Evolutionary conservation across 2,329 filamentous ascomycete genomes (phyloP), one percentile per base, ranked within the genome.

Genomic region (Alternaria consortialis): DNA sequence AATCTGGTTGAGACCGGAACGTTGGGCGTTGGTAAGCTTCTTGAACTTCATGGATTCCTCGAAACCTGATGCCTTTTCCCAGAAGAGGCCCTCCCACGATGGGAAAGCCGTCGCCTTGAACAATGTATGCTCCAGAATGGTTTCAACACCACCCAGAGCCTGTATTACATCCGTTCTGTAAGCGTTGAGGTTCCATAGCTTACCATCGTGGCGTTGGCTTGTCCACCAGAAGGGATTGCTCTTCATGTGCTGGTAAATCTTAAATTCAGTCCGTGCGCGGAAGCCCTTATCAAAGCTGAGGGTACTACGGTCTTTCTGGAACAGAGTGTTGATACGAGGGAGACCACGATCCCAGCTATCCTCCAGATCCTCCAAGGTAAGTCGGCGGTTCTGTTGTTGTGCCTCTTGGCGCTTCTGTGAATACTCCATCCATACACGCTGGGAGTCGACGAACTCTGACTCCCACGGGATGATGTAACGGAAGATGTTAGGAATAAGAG

Each of bases 211-310:
- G 39, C 95, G 86, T 79, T 98, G 94, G 73, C 92, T 97, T 4
- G 95, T 99, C 95, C 95, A 99, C 93, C 94, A 97, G 85, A 98
- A 98, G 0, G 95, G 95, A 77, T 98, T 97, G 81, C 91, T 96
- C 87, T 97, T 97, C 94, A 99, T 98, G 62, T 98, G 85, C 79
- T 98, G 94, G 77, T 98, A 99, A 31, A 95, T 90, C 84, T 99
- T 99, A 84, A 99, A 99, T 78, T 99, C 95, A 11, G 94, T 93
- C 55, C 95, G 87, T 13, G 94, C 90, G 69, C 95, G 90, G 89
- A 98, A 99, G 56, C 95, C 95, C 82, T 99, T 99, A 83, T 99
- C 95, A 74, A 99, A 99, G 74, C 93, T 97, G 65, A 99, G 86
- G 0, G 95, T 99, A 78, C 93, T 97, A 73, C 95, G 87, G 72